Base-by-base conservation (phyloP, 495 filamentous ascomycete genomes). In the Glonium stellatum region DNA sequence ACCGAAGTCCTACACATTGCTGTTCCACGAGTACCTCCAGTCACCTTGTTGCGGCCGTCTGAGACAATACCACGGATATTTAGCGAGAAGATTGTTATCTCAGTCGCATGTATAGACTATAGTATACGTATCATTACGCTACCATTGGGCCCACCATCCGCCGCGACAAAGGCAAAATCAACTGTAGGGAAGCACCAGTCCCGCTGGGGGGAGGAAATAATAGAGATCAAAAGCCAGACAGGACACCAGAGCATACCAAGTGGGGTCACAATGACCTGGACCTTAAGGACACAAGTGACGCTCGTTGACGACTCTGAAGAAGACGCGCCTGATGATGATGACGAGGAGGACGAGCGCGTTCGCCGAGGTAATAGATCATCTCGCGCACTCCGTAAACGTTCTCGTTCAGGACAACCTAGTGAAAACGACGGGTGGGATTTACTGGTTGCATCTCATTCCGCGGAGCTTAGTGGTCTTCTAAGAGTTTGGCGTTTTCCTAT, bases 121-220 rank as follows among this genome's bases (percentile, higher is more conserved):
- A 82, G 81, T 11, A 78, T 88, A 12, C 83, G 82, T 54, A 72
- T 96, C 35, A 72, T 93, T 12, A 86, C 83, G 4, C 67, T 96
- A 5, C 90, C 90, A 0, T 75, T 93, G 36, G 76, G 77, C 9
- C 89, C 89, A 11, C 88, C 89, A 5, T 87, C 89, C 44, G 79
- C 84, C 34, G 58, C 64, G 5, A 71, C 72, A 37, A 78, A 72
- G 46, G 67, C 75, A 35, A 53, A 66, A 5, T 60, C 65, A 13
- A 22, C 31, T 18, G 10, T 19, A 10, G 25, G n/a, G 4, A 61
- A 47, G 12, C 9, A 51, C 19, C 47, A 50, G 34, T 54, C 56
- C 5, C 56, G 37, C 19, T 68, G 52, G 39, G 66, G 67, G 18
- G 64, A 64, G 22, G 55, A 64, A 41, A 49, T 69, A 0, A 25